Conservation (phyloP, 169 alveolate genomes). For the Cryptosporidium meleagridis region DNA sequence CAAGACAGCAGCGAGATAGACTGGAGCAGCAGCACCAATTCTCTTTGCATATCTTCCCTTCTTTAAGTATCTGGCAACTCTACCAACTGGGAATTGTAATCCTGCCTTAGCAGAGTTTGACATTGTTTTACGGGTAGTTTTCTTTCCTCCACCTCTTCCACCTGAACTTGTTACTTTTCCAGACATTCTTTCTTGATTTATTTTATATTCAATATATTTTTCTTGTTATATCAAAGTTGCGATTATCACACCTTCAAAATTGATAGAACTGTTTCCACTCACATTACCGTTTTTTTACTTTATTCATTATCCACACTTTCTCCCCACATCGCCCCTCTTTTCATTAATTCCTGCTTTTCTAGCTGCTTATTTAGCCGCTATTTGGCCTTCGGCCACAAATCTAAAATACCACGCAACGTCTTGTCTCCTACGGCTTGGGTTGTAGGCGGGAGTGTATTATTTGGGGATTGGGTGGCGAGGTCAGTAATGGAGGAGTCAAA, state of each 20-base stretch:
- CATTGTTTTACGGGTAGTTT: slow-evolving; percentile 82
- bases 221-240: slow-evolving; percentile 54
- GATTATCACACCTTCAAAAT: slow-evolving; percentile 67
- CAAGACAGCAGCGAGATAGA: slow-evolving; percentile 97
- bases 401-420: slow-evolving; percentile 55
- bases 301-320: slow-evolving; percentile 54
- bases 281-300: slow-evolving; percentile 6
- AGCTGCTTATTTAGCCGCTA: slow-evolving; percentile 16
- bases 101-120: slow-evolving; percentile 99
- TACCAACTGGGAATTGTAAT: slow-evolving; percentile 99
- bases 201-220: slow-evolving; percentile 34
- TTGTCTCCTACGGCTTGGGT: neutral
- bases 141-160: slow-evolving; percentile 83
- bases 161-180: slow-evolving; percentile 82
- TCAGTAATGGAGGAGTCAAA: too few relatives aligned
- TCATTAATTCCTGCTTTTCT: neutral
- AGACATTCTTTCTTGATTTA: slow-evolving; percentile 76
- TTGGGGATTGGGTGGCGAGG: neutral
- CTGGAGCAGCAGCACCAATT: slow-evolving; percentile 99
- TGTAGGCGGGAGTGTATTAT: neutral
- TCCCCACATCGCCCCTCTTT: slow-evolving; percentile 46
- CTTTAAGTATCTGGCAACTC: slow-evolving; percentile 97
- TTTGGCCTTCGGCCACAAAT: slow-evolving; percentile 24
- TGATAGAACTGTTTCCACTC: slow-evolving; percentile 62
- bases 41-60: slow-evolving; percentile 98